Conservation (phyloP, 768 basidiomycete species). For the Pisolithus albus region DNA sequence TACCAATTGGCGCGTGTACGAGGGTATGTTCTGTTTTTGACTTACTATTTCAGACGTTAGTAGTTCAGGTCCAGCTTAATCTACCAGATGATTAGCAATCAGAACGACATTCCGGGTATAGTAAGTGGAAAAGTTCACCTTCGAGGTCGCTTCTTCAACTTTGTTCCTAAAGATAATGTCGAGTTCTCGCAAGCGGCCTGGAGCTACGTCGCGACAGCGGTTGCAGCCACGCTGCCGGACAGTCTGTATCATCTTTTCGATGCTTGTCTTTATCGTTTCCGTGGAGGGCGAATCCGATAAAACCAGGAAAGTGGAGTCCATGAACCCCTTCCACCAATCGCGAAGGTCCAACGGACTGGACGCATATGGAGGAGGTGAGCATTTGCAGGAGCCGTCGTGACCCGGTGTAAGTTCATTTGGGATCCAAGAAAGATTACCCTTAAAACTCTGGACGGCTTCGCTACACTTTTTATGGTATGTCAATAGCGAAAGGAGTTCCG, state of each 20-base stretch:
- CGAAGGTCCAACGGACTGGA: too few species aligned
- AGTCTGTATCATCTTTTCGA: neutral
- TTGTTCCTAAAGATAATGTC: slow-evolving; percentile 3
- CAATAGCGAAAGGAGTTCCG: slow-evolving; percentile 19
- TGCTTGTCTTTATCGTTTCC: neutral
- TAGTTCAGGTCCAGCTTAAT: slow-evolving; percentile 5
- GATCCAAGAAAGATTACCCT: neutral
- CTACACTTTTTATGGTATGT: slow-evolving; percentile 15
- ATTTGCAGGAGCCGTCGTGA: slow-evolving; percentile 5
- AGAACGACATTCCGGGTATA: neutral
- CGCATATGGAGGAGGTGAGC: neutral
- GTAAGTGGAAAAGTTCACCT: slow-evolving; percentile 1
- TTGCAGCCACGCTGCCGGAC: slow-evolving; percentile 1
- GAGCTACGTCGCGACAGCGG: too few species aligned
- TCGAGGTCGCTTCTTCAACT: slow-evolving; percentile 7
- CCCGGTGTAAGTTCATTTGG: too few species aligned
- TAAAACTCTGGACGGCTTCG: slow-evolving; percentile 6
- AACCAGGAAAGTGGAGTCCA: slow-evolving; percentile 7
- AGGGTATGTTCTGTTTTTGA: too few species aligned
- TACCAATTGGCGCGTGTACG: too few species aligned
- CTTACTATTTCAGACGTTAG: neutral
- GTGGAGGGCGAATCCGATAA: slow-evolving; percentile 15
- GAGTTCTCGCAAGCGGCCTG: too few species aligned
- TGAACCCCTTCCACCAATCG: slow-evolving; percentile 18
- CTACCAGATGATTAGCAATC: neutral